These are phyloP conservation scores for Suillus plorans DNA, from an alignment of 768 basidiomycete genomes.

Conservation along the genomic window DNA sequence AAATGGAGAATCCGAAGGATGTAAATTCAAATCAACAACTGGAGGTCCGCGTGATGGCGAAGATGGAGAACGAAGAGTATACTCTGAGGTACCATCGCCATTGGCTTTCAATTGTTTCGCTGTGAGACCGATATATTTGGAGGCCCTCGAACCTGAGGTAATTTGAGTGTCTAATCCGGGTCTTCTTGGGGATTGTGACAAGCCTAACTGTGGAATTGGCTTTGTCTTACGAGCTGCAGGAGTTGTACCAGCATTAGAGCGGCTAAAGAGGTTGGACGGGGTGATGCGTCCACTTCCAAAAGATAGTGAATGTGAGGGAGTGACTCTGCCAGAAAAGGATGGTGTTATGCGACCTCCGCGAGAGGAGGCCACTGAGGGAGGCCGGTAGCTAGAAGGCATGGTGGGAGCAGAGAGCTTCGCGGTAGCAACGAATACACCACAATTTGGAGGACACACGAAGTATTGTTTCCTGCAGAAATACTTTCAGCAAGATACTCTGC, in stretches of 20 bases:
- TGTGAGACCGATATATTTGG: slow-evolving; percentile 82
- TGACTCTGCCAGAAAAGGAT: slow-evolving; percentile 44
- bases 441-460: slow-evolving; percentile 80
- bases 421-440: slow-evolving; percentile 88
- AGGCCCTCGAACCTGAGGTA: slow-evolving; percentile 82
- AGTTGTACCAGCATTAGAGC: slow-evolving; percentile 44
- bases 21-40: slow-evolving; percentile 39
- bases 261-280: slow-evolving; percentile 51
- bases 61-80: slow-evolving; percentile 29
- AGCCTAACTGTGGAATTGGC: slow-evolving; percentile 31
- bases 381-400: slow-evolving; percentile 57
- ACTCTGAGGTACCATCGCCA: slow-evolving; percentile 16
- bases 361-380: slow-evolving; percentile 80
- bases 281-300: slow-evolving; percentile 51
- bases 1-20: slow-evolving; percentile 52
- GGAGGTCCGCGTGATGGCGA: slow-evolving; percentile 36
- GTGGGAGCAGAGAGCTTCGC: slow-evolving; percentile 81
- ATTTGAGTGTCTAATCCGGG: slow-evolving; percentile 43
- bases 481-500: slow-evolving; percentile 11
- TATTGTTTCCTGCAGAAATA: slow-evolving; percentile 62
- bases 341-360: slow-evolving; percentile 47
- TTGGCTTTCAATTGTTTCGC: slow-evolving; percentile 66
- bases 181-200: slow-evolving; percentile 28
- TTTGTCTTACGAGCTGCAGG: slow-evolving; percentile 33
- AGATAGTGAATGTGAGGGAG: slow-evolving; percentile 41